Evolutionary conservation across 192 early-diverging fungal genomes (phyloP).

Genomic region (Backusella psychrophila): DNA sequence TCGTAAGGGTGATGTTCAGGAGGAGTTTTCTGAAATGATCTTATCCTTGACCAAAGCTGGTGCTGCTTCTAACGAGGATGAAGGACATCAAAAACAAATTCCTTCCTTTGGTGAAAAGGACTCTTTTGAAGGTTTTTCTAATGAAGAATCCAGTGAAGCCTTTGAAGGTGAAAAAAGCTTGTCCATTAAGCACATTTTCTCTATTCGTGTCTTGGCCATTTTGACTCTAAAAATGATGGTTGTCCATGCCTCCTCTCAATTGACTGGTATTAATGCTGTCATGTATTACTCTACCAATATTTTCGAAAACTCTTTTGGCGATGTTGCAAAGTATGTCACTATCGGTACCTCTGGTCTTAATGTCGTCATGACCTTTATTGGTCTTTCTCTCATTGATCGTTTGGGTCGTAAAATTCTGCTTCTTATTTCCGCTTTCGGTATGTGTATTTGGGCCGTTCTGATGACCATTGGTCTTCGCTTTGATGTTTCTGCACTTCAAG

Average conservation of each 20-base stretch:
- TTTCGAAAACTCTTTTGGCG: conserved; percentile 52
- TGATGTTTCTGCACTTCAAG: conserved; percentile 24
- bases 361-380: conserved; percentile 52
- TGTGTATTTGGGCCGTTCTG: conserved; percentile 57
- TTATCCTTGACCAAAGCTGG: conserved; percentile 7
- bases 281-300: conserved; percentile 65
- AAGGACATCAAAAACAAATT: conserved; percentile 1
- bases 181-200: conserved; percentile 28
- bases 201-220: conserved; percentile 30
- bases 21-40: conserved; percentile 55
- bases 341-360: conserved; percentile 57
- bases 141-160: neutral
- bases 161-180: conserved; percentile 16
- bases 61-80: conserved; percentile 10
- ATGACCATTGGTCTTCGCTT: conserved; percentile 29
- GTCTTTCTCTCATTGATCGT: conserved; percentile 52
- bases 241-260: conserved; percentile 50
- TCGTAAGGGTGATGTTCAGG: conserved; percentile 52
- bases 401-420: conserved; percentile 61
- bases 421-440: conserved; percentile 52
- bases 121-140: conserved; percentile 5
- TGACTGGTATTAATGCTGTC: conserved; percentile 66
- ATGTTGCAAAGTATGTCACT: conserved; percentile 49
- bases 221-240: conserved; percentile 57
- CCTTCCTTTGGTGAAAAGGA: neutral